phyloP scores from a whole-genome alignment of 306 rosid species.

The Sicyos edulis region DNA sequence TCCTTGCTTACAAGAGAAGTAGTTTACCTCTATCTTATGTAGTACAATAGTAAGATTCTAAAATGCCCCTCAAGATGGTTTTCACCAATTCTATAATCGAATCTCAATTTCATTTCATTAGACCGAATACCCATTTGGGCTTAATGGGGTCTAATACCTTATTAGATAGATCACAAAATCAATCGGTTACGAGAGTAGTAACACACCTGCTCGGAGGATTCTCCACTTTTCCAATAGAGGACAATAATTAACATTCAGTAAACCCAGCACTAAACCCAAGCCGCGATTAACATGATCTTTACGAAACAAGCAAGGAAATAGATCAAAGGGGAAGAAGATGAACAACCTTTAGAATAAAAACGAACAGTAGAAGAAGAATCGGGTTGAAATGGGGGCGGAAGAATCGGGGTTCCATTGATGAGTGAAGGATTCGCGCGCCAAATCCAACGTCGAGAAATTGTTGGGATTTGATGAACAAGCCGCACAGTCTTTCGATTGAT shows the following conservation, averaged over 20 bases:
- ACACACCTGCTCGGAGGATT: no score
- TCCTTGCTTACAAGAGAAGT: no score
- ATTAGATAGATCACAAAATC: no score
- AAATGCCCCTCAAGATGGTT: no score
- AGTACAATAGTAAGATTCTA: no score
- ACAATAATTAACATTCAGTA: neutral
- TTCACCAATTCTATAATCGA: no score
- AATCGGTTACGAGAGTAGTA: no score
- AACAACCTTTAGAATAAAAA: conserved; percentile 40
- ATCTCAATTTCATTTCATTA: no score
- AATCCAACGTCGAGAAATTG: neutral
- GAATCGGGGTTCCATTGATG: neutral
- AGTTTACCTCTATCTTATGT: no score
- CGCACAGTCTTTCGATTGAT: conserved; percentile 10
- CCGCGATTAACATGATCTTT: neutral
- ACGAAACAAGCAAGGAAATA: neutral
- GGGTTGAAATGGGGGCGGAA: neutral
- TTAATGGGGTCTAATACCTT: no score
- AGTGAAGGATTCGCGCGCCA: neutral
- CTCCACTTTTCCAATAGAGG: no score
- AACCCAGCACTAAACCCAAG: neutral
- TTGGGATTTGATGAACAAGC: conserved; percentile 13
- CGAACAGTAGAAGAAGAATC: conserved; percentile 21
- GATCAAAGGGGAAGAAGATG: neutral
- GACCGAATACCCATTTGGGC: no score